Evolutionary conservation across 2,329 filamentous ascomycete species (phyloP), one percentile per base, ranked within the genome.

Genomic region (Xylariaceae sp.): DNA sequence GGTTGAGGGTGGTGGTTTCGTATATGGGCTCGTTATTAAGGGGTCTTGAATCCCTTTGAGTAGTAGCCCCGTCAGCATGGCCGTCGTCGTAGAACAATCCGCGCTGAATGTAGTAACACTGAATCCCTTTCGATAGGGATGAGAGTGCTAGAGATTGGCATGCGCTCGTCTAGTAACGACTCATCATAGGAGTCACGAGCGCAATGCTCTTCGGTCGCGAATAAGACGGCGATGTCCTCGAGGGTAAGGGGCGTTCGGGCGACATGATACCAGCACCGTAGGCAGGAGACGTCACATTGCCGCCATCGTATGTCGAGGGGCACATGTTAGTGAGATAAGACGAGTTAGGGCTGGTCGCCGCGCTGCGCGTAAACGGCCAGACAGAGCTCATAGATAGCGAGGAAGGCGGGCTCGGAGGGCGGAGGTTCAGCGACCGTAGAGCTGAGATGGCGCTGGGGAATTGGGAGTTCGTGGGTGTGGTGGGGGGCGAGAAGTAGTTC

Each of bases 151-250:
- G n/a, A n/a, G n/a, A n/a, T n/a, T n/a, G 23, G 6, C 11, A 49
- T 57, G 49, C n/a, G 18, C 45, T 54, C 39, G 48, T 51, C 62
- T 56, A 57, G 68, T 64, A 84, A 66, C 80, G 77, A 55, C 80
- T 76, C 65, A 82, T 70, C 72, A 84, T 79, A 39, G 84, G 84
- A 54, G 83, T 85, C 50, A 87, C 82, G 18, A 87, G 76, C 73
- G 87, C 83, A 66, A 86, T 84, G 73, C 83, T 86, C 73, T 81
- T 84, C 39, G 83, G 82, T 51, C 84, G 77, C 64, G 81, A 77
- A 71, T 83, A 83, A 45, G 76, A 74, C 44, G 78, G 75, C 2
- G 83, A 81, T 53, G 79, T 77, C 52, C 84, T 78, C 8, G 78
- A 77, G 11, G 84, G 84, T 23, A 86, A 73, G 5, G 84, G 84